A percentile compares a stretch with the other conserved stretches of the same genome.
phyloP scores from a whole-genome alignment of 2,329 filamentous ascomycete species.

The Blumeriella jaapii region DNA sequence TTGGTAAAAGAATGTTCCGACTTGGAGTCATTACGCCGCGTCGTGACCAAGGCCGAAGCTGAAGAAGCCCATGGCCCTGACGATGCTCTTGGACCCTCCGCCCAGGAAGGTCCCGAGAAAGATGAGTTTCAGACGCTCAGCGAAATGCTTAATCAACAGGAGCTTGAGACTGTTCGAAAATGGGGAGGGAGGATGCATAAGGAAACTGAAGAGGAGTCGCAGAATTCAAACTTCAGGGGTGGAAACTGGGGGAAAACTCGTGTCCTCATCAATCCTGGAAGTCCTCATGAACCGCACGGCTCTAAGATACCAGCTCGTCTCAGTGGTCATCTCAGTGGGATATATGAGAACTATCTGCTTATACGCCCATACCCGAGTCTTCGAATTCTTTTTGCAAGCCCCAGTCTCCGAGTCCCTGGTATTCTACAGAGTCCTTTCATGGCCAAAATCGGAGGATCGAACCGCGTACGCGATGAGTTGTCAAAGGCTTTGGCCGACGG shows the following conservation, averaged over 20 bases:
- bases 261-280: constrained; percentile 30
- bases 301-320: constrained; percentile 3
- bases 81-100: constrained; percentile 6
- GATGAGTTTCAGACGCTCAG: constrained; percentile 55
- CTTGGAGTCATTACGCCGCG: constrained; percentile 42
- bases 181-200: constrained; percentile 53
- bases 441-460: constrained; percentile 39
- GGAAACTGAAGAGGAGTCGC: constrained; percentile 33
- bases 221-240: constrained; percentile 27
- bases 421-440: constrained; percentile 52
- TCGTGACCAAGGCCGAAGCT: constrained; percentile 30
- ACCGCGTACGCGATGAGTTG: constrained; percentile 37
- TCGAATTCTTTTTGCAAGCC: constrained; percentile 57
- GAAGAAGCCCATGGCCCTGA: constrained; percentile 20
- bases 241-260: constrained; percentile 32
- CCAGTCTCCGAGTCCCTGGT: constrained; percentile 53
- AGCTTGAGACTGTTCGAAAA: constrained; percentile 52
- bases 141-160: constrained; percentile 58
- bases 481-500: constrained; percentile 52
- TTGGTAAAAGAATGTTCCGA: constrained; percentile 49
- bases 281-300: constrained; percentile 12
- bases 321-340: constrained; percentile 29
- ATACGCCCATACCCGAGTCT: constrained; percentile 54
- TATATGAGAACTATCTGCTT: constrained; percentile 49
- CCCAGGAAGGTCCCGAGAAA: constrained; percentile 28